Base-by-base conservation (phyloP, 1,284 basidiomycete species). In the Trametes versicolor region DNA sequence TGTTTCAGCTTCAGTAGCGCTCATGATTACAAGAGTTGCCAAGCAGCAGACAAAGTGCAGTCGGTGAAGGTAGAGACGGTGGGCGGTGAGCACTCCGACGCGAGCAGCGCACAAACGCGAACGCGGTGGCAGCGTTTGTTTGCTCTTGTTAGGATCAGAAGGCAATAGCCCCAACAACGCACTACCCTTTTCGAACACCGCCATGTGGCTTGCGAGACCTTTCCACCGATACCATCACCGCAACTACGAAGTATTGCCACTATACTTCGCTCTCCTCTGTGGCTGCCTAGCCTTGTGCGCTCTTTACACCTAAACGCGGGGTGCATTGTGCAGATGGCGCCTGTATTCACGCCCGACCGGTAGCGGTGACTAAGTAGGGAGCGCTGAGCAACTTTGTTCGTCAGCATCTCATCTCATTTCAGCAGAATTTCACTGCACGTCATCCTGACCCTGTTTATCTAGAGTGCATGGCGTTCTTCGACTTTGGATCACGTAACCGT, bases 1-100 rank as follows among this genome's bases (percentile, higher is more conserved):
- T 12, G 70, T 75, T 54, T 76, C 74, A 9, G 75, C 71, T 9
- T 66, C 64, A 27, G 65, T 71, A 2, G 72, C 58, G 53, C 68
- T 74, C 74, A 75, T 76, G 3, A 6, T 37, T 8, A 4, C 17
- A 23, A 39, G 10, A 6, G n/a, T 25, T 27, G 17, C 10, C 32
- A 41, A 51, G 19, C 4, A 58, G 49, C 17, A 45, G 29, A 37
- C 39, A 17, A 29, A 3, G 48, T 2, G 48, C 7, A 43, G 45
- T 23, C 12, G 37, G 37, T 29, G 53, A 41, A 19, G 27, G 41
- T 13, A 39, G 54, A 53, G 45, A 49, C 32, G 15, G 21, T 23
- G 34, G 39, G 54, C 32, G 49, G 41, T 36, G 54, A 15, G 37
- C 27, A 37, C 15, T 21, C 13, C 7, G 39, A 53, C 41, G 17